These are phyloP conservation scores for Rhododendron simsii DNA, from an alignment of 148 eudicot species.

Conservation along the genomic window DNA sequence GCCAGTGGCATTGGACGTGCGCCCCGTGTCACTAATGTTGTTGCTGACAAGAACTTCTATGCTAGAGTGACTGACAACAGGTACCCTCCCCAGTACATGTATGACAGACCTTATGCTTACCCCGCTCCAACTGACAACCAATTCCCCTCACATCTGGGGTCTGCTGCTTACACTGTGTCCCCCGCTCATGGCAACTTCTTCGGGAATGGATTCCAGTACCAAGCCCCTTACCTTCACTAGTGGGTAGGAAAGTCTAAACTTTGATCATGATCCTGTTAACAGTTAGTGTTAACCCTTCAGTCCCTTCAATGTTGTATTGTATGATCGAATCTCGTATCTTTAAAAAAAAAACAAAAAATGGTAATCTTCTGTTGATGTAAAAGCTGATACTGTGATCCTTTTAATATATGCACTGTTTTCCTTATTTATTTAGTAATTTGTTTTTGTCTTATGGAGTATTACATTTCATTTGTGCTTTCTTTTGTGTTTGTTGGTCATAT, in stretches of 20 bases:
- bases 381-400: constrained; percentile 52
- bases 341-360: constrained; percentile 16
- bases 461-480: not conserved
- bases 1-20: constrained; percentile 57
- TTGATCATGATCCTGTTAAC: constrained; percentile 59
- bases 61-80: constrained; percentile 60
- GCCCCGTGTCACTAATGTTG: constrained; percentile 50
- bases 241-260: constrained; percentile 44
- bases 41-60: constrained; percentile 59
- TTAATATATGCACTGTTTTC: constrained; percentile 51
- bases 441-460: not conserved
- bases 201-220: constrained; percentile 80
- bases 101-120: constrained; percentile 73
- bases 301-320: constrained; percentile 45
- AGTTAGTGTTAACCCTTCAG: constrained; percentile 68
- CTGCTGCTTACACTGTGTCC: constrained; percentile 57
- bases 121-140: constrained; percentile 55
- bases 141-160: constrained; percentile 46
- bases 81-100: constrained; percentile 77
- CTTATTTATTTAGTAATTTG: not conserved
- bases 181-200: constrained; percentile 80
- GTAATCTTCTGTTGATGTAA: constrained; percentile 52
- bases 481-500: not conserved
- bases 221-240: constrained; percentile 88
- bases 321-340: constrained; percentile 39